phyloP scores from a whole-genome alignment of 345 rosid genomes.

The Capsella bursapastoris region DNA sequence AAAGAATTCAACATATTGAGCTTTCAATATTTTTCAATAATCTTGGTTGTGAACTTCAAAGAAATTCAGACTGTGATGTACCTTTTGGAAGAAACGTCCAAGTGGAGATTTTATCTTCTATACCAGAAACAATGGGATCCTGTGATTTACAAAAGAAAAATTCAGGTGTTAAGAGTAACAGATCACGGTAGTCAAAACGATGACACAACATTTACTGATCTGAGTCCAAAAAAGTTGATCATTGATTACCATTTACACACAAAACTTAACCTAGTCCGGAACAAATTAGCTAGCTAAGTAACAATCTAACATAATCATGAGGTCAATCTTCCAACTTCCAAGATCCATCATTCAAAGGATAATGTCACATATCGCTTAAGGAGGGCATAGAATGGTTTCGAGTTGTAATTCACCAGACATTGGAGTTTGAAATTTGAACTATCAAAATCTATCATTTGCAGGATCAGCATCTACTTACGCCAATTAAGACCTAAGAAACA shows the following conservation, averaged over 20 bases:
- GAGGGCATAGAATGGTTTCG: not conserved
- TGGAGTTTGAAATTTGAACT: not conserved
- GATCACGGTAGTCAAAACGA: not conserved
- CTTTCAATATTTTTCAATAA: not conserved
- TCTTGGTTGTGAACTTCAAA: too few relatives aligned
- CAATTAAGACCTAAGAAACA: slow-evolving; percentile 1
- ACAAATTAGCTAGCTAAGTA: not conserved
- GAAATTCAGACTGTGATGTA: slow-evolving; percentile 26
- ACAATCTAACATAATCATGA: not conserved
- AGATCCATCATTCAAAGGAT: slow-evolving; percentile 8
- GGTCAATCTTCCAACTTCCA: slow-evolving; percentile 13
- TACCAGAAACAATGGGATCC: slow-evolving; percentile 89
- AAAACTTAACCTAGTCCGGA: not conserved
- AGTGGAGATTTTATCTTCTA: slow-evolving; percentile 91
- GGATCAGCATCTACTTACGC: not conserved
- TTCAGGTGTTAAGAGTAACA: slow-evolving; percentile 9
- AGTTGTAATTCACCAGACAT: not conserved
- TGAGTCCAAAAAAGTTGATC: not conserved
- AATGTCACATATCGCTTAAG: not conserved
- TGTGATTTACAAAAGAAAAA: slow-evolving; percentile 37
- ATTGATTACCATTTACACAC: not conserved
- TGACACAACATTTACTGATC: slow-evolving; percentile 11
- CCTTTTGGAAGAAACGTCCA: slow-evolving; percentile 99
- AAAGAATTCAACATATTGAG: not conserved
- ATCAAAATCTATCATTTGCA: slow-evolving; percentile 18